phyloP scores from a whole-genome alignment of 2,329 filamentous ascomycete species.

The Graphiopsis chlorocephala region DNA sequence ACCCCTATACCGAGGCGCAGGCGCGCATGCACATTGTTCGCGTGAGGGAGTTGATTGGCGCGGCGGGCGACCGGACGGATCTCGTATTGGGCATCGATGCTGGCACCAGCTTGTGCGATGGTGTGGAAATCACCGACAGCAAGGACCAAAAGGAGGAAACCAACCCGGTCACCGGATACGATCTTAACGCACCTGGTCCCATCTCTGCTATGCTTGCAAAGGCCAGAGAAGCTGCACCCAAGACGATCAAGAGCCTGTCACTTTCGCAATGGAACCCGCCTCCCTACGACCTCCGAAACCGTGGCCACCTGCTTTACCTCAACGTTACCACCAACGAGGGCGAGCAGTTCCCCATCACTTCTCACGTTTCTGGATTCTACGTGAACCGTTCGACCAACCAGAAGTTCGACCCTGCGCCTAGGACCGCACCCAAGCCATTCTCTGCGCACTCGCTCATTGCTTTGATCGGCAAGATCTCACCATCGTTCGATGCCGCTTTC shows the following conservation, averaged over 20 bases:
- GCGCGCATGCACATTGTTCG: constrained; percentile 90
- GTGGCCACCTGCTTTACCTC: constrained; percentile 89
- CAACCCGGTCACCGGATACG: constrained; percentile 65
- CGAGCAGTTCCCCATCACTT: constrained; percentile 90
- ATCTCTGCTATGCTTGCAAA: constrained; percentile 70
- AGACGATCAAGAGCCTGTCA: constrained; percentile 84
- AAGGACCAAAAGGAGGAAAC: constrained; percentile 27
- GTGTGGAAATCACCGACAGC: constrained; percentile 48
- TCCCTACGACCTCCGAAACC: constrained; percentile 84
- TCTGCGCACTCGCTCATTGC: constrained; percentile 82
- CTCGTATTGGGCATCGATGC: constrained; percentile 80
- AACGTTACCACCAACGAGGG: constrained; percentile 87
- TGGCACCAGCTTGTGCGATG: constrained; percentile 83
- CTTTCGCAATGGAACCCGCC: constrained; percentile 96
- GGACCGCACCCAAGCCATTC: constrained; percentile 71
- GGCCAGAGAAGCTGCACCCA: constrained; percentile 67
- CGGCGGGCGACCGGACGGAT: constrained; percentile 84
- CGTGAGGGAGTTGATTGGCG: constrained; percentile 88
- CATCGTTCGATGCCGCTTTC: constrained; percentile 77
- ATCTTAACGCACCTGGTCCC: constrained; percentile 68
- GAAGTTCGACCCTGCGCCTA: constrained; percentile 90
- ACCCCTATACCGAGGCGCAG: constrained; percentile 98
- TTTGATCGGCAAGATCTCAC: constrained; percentile 74
- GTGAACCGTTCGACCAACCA: constrained; percentile 94
- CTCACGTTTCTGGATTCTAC: constrained; percentile 91